Conservation (phyloP, 768 basidiomycete species). For the Rhodosporidiobolus odoratus region DNA sequence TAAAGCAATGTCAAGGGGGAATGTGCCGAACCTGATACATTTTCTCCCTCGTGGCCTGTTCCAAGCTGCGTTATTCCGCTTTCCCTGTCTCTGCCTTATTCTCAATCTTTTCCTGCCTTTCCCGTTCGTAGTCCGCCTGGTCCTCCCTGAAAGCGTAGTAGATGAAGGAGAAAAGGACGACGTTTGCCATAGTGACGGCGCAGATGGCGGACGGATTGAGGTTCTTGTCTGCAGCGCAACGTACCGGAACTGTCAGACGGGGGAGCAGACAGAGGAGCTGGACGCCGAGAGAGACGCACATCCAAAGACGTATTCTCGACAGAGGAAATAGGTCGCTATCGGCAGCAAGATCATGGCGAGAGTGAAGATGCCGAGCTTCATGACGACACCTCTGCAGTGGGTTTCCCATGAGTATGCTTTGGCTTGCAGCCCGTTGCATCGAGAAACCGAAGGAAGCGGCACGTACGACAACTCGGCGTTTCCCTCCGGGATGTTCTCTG, state of each 20-base stretch:
- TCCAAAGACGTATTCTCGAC: slow-evolving; percentile 44
- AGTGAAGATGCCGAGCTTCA: slow-evolving; percentile 48
- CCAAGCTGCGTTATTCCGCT: neutral
- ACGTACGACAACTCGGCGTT: slow-evolving; percentile 18
- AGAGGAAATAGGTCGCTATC: slow-evolving; percentile 47
- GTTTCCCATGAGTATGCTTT: neutral
- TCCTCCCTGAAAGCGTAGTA: slow-evolving; percentile 49
- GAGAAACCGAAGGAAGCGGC: too few species aligned
- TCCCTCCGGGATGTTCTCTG: neutral
- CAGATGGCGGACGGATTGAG: slow-evolving; percentile 46
- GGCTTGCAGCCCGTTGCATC: too few species aligned
- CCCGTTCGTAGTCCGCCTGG: neutral
- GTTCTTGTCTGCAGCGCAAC: slow-evolving; percentile 36
- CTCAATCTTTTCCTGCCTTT: neutral
- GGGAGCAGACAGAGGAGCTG: neutral
- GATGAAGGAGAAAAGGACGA: slow-evolving; percentile 47
- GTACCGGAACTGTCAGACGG: neutral
- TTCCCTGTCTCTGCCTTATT: neutral
- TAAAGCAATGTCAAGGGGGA: too few species aligned
- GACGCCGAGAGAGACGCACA: slow-evolving; percentile 40
- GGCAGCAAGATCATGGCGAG: slow-evolving; percentile 48
- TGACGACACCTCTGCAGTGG: slow-evolving; percentile 40
- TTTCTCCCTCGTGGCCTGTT: too few species aligned
- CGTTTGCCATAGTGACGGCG: slow-evolving; percentile 48
- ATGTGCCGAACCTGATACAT: too few species aligned